Conservation (phyloP, 2,329 filamentous ascomycete species). For the Pseudonectria buxi region DNA sequence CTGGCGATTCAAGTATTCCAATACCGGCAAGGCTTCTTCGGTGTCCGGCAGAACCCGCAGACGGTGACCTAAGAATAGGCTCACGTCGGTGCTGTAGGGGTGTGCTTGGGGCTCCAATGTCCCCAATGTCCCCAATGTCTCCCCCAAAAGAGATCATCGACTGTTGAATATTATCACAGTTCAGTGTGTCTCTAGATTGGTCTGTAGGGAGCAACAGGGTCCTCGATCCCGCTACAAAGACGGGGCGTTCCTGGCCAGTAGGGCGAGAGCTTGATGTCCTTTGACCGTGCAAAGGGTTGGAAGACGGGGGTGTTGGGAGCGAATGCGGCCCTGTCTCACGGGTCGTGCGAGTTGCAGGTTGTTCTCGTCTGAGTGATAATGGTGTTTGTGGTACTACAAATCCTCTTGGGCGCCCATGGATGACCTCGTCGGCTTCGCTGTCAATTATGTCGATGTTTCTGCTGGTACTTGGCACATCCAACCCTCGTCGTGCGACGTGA, state of each 20-base stretch:
- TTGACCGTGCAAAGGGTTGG: conserved; percentile 10
- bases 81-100: no score
- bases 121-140: no score
- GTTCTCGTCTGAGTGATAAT: conserved; percentile 5
- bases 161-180: conserved; percentile 8
- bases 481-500: neutral
- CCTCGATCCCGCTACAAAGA: neutral
- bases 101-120: no score
- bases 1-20: no score
- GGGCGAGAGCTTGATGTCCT: conserved; percentile 1
- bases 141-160: conserved; percentile 7
- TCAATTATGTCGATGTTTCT: neutral
- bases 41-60: no score
- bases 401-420: conserved; percentile 4
- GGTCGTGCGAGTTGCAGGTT: neutral
- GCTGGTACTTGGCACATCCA: neutral
- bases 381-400: conserved; percentile 3
- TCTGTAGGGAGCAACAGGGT: conserved; percentile 2
- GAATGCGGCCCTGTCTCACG: conserved; percentile 1
- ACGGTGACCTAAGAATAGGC: no score
- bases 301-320: conserved; percentile 21
- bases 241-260: neutral
- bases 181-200: neutral
- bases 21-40: no score
- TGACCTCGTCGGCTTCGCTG: neutral